These are phyloP conservation scores for Andrographis paniculata DNA, from an alignment of 305 asterid species.

Conservation along the genomic window DNA sequence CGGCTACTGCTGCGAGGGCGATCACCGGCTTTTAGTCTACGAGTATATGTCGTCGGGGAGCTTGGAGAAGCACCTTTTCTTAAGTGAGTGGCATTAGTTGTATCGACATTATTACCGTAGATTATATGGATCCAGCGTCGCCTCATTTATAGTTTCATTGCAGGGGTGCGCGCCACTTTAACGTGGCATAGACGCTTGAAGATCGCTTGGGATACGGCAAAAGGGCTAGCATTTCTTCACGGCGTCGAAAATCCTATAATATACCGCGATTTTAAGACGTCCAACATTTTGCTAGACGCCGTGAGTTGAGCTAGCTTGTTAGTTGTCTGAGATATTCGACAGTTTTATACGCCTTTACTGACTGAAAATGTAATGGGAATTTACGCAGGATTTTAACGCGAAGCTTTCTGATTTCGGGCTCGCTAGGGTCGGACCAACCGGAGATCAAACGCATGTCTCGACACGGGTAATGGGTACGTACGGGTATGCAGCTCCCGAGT, in stretches of 20 bases:
- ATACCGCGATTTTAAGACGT: constrained; percentile 86
- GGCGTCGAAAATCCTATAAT: constrained; percentile 74
- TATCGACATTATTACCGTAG: background rate
- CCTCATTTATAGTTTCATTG: background rate
- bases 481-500: constrained; percentile 97
- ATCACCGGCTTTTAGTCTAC: constrained; percentile 80
- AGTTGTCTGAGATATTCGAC: background rate
- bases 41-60: constrained; percentile 95
- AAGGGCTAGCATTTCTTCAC: constrained; percentile 94
- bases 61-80: constrained; percentile 81
- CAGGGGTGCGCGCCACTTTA: constrained; percentile 64
- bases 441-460: constrained; percentile 95
- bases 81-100: constrained; percentile 37
- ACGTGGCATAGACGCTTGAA: constrained; percentile 75
- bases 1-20: constrained; percentile 89
- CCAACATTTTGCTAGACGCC: constrained; percentile 77
- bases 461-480: constrained; percentile 97
- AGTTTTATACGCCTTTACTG: too few species aligned
- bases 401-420: constrained; percentile 93
- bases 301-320: constrained; percentile 34
- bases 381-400: constrained; percentile 72
- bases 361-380: too few species aligned
- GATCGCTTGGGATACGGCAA: constrained; percentile 86
- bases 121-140: too few species aligned
- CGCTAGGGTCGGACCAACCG: constrained; percentile 89